These are phyloP conservation scores for Coniophora puteana DNA, from an alignment of 1,284 basidiomycete genomes.

Conservation along the genomic window DNA sequence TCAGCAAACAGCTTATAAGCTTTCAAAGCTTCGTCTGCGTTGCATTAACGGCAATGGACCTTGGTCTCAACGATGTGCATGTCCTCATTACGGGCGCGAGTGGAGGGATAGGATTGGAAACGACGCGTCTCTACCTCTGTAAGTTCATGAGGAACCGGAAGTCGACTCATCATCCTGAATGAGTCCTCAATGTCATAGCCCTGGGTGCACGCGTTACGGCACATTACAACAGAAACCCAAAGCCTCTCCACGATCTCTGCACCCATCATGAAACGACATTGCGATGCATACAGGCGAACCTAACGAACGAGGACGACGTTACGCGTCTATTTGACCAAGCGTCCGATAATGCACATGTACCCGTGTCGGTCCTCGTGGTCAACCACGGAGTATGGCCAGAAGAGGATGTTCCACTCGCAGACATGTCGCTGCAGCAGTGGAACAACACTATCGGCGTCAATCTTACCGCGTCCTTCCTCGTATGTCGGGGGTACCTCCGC, in stretches of 20 bases:
- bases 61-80: constrained; percentile 24
- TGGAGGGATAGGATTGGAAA: constrained; percentile 60
- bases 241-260: constrained; percentile 39
- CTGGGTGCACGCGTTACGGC: constrained; percentile 61
- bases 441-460: constrained; percentile 59
- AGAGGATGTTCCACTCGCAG: constrained; percentile 45
- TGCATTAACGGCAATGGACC: constrained; percentile 27
- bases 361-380: constrained; percentile 55
- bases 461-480: constrained; percentile 66
- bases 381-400: constrained; percentile 62
- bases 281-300: constrained; percentile 46
- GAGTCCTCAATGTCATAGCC: constrained; percentile 40
- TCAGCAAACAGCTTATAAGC: too few relatives aligned
- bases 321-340: constrained; percentile 36
- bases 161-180: neutral
- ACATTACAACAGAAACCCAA: constrained; percentile 56
- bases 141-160: constrained; percentile 8
- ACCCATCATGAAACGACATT: constrained; percentile 33
- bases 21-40: too few relatives aligned
- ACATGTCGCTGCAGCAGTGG: constrained; percentile 67
- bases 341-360: too few relatives aligned
- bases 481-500: constrained; percentile 57
- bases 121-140: constrained; percentile 47
- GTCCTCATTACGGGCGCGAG: constrained; percentile 41
- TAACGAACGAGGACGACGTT: constrained; percentile 49